Base-by-base conservation (phyloP, 2,329 filamentous ascomycete species). In the Cordyceps tenuipes region DNA sequence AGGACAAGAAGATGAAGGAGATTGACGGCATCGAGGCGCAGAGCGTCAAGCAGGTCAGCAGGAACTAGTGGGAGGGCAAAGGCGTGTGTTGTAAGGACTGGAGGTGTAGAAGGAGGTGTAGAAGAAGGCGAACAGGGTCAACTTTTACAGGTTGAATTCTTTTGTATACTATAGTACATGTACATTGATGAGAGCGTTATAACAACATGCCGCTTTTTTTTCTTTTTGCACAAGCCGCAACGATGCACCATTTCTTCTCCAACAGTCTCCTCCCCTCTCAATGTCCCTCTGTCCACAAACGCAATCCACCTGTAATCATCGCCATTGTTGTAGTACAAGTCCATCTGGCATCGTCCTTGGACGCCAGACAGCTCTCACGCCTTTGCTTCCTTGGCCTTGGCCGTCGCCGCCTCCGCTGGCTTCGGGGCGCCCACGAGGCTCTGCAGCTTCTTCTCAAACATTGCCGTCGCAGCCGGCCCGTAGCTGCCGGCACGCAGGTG, bases 1-100 rank as follows among this genome's bases (percentile, higher is more conserved):
- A 81, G 72, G 77, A 81, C 61, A 81, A 81, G 71, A 75, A 77
- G 69, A 77, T 83, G 72, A 75, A 76, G 68, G 75, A 73, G 59
- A 76, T 84, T 51, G 76, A 82, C 50, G 66, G 66, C 12, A 73
- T 73, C 46, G 81, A 85, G 73, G 79, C 80, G 67, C 74, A 77
- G 67, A 70, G 74, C 3, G 63, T 80, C 29, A 75, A 75, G 65
- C 70, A 76, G 68, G 66, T 78, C 17, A 71, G 70, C 64, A 69
- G 68, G 62, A 61, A 62, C 21, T 65, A n/a, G n/a, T n/a, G n/a
- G n/a, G n/a, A n/a, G n/a, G n/a, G n/a, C n/a, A n/a, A 43, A 12
- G 19, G 5, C 10, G 15, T 3, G 21, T 29, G 21, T 12, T 12
- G 39, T 19, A 19, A 44, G 43, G 49, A 43, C 41, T 17, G 43